Base-by-base conservation (phyloP, 164 flowering plant species). In the Vitis riparia region DNA sequence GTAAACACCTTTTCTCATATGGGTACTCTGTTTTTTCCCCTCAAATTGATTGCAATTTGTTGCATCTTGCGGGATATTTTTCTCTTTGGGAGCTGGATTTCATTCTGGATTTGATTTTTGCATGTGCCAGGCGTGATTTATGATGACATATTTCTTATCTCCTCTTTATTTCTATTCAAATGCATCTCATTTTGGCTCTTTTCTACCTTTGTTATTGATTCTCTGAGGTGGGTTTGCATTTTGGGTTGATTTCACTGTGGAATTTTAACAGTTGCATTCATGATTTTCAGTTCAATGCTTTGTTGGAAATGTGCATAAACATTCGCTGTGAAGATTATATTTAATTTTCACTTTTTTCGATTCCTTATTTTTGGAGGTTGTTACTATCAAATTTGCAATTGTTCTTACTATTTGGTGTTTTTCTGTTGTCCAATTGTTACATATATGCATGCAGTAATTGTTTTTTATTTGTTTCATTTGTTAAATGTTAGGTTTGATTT, bases 91-190 rank as follows among this genome's bases (percentile, higher is more conserved):
- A 37, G 44, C 44, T 37, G 44, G 44, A 37, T 37, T 37, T 6
- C 44, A 37, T 19, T 65, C 16, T 65, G 29, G 51, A 11, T 63
- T 63, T 50, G 6, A 27, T 65, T 19, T 47, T 50, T 65, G 67
- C 66, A 47, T 49, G 53, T 17, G 15, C 50, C 48, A 5, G 9
- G 53, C 17, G 49, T 23, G 23, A 44, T 19, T 19, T 11, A 2
- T 51, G 44, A 27, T 65, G 14, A 2, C 14, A 44, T 37, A 23
- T 23, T 29, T 27, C 17, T 44, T 1, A 8, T 8, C 47, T 29
- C 49, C 11, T 48, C 17, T 23, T 14, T 49, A 65, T 23, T 27
- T 50, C 14, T 51, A 1, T n/a, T 11, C 23, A 16, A 23, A 16
- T 14, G 17, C 23, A 19, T 2, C 19, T 15, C 47, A 13, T 64